phyloP scores from a whole-genome alignment of 192 early-diverging fungal genomes.

The Rhizoclosmatium sp. region DNA sequence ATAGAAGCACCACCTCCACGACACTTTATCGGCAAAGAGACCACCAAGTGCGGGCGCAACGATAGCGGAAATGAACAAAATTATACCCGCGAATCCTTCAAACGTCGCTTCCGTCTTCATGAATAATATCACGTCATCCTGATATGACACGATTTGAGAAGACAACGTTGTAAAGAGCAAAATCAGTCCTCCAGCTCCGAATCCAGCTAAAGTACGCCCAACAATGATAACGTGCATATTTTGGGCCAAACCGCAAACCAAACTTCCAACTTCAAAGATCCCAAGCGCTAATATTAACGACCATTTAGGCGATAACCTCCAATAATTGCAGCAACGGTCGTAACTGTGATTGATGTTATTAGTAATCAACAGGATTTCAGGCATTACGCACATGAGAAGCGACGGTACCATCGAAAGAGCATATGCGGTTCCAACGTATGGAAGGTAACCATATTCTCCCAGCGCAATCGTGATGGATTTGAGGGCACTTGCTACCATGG shows the following conservation, averaged over 20 bases:
- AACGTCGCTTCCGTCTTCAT: not conserved
- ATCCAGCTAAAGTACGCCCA: not conserved
- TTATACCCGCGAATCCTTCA: not conserved
- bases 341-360: conserved; percentile 5
- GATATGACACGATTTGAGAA: not conserved
- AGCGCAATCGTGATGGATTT: not conserved
- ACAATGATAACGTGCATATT: not conserved
- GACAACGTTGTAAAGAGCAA: not conserved
- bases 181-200: conserved; percentile 4
- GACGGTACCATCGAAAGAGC: not conserved
- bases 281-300: not conserved
- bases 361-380: not conserved
- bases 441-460: not conserved
- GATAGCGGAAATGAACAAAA: not conserved
- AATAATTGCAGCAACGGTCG: not conserved
- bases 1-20: conserved; percentile 61
- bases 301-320: not conserved
- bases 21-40: conserved; percentile 66
- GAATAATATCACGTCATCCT: not conserved
- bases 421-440: conserved; percentile 4
- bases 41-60: not conserved
- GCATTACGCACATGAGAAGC: not conserved
- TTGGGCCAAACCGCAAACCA: not conserved
- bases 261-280: not conserved
- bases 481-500: not conserved